Percentiles rank a stretch among this genome's conserved stretches.
Conservation (phyloP, 805 yeast genomes). For the Ogataea pilisensis region DNA sequence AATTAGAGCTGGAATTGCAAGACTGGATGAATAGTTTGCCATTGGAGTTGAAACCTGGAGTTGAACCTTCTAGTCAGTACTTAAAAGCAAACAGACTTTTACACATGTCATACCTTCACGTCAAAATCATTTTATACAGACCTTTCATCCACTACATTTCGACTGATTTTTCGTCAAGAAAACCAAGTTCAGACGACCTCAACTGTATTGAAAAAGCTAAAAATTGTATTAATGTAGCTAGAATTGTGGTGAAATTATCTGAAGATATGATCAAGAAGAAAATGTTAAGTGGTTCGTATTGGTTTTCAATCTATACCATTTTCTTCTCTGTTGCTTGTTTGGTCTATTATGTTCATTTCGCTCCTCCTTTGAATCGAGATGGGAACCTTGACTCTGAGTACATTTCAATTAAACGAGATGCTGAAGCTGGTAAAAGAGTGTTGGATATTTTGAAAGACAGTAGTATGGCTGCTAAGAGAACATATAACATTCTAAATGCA, state of each 20-base stretch:
- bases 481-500: slow-evolving; percentile 75
- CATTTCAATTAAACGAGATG: slow-evolving; percentile 61
- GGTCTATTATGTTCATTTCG: slow-evolving; percentile 68
- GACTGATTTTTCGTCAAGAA: slow-evolving; percentile 38
- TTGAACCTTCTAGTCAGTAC: slow-evolving; percentile 62
- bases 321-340: slow-evolving; percentile 86
- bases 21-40: slow-evolving; percentile 74
- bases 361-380: slow-evolving; percentile 28
- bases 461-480: slow-evolving; percentile 74
- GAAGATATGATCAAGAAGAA: slow-evolving; percentile 72
- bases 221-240: slow-evolving; percentile 79
- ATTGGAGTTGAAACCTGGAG: slow-evolving; percentile 63
- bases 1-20: slow-evolving; percentile 64
- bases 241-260: slow-evolving; percentile 76
- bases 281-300: slow-evolving; percentile 77
- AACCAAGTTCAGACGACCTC: slow-evolving; percentile 39
- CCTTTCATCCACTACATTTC: slow-evolving; percentile 85
- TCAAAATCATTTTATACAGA: slow-evolving; percentile 75
- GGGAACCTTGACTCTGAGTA: slow-evolving; percentile 50
- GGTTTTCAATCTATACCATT: slow-evolving; percentile 88
- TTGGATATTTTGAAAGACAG: slow-evolving; percentile 67
- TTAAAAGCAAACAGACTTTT: slow-evolving; percentile 70
- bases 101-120: slow-evolving; percentile 68
- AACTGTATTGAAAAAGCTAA: slow-evolving; percentile 69
- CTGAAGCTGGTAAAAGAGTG: slow-evolving; percentile 75